A percentile compares a stretch with the other conserved stretches of the same genome.
Conservation (phyloP, 208 protist genomes). For the Angomonas ambiguus region DNA sequence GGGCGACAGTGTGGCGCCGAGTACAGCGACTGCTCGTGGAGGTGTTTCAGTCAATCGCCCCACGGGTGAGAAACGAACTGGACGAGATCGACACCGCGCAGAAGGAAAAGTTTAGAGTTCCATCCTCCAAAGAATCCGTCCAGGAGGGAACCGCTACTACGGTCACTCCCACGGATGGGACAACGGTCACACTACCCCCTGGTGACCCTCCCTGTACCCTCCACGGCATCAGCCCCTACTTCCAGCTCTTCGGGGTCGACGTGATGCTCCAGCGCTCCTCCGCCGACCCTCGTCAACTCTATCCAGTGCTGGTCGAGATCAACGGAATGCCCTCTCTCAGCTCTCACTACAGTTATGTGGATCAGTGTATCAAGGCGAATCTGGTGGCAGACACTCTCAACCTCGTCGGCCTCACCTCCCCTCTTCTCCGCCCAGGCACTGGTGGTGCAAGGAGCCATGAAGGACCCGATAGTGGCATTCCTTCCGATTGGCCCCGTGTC, state of each 20-base stretch:
- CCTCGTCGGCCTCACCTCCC: constrained; percentile 64
- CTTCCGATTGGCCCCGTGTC: not conserved
- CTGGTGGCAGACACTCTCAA: constrained; percentile 76
- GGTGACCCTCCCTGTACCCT: constrained; percentile 13
- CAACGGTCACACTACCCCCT: not conserved
- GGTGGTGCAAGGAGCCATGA: not conserved
- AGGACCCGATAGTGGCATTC: not conserved
- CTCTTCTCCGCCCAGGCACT: constrained; percentile 13
- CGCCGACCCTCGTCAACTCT: not conserved
- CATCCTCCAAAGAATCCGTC: not conserved
- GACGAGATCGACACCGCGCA: not conserved
- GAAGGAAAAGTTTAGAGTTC: not conserved
- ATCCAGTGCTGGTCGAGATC: constrained; percentile 74
- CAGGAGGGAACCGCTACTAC: not conserved
- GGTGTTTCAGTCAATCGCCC: constrained; percentile 59
- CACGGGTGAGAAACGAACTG: constrained; percentile 47
- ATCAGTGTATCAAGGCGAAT: constrained; percentile 79
- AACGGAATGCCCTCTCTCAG: constrained; percentile 87
- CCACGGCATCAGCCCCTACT: constrained; percentile 44
- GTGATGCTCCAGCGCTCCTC: constrained; percentile 40
- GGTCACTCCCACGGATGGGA: not conserved
- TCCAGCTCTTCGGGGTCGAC: constrained; percentile 85
- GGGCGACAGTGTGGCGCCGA: constrained; percentile 39
- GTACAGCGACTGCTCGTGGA: constrained; percentile 72
- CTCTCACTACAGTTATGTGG: constrained; percentile 70